Conservation (phyloP, 1,284 basidiomycete genomes). For the Cutaneotrichosporon sp. region DNA sequence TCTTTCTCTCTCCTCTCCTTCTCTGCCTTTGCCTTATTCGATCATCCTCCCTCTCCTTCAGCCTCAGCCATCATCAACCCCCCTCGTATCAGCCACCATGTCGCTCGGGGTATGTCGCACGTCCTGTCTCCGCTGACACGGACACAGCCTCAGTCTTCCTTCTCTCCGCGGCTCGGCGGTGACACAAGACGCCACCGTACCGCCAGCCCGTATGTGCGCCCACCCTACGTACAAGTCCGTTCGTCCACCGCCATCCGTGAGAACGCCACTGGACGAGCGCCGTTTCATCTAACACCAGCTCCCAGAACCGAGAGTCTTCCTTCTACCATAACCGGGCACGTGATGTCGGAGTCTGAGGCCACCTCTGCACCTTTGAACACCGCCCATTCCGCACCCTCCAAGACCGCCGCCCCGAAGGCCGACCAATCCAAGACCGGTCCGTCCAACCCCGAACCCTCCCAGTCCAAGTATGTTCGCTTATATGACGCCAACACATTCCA, state of each 20-base stretch:
- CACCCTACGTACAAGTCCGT: not conserved
- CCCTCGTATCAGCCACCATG: no score
- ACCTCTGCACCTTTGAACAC: no score
- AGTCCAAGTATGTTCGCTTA: not conserved
- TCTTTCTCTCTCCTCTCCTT: no score
- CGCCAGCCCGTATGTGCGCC: slow-evolving; percentile 8
- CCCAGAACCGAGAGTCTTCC: not conserved
- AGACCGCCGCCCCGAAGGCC: no score
- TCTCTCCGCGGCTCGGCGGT: not conserved
- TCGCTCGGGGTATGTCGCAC: not conserved
- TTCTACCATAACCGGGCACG: not conserved
- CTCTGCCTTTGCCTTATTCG: no score
- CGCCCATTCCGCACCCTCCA: no score
- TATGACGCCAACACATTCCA: not conserved
- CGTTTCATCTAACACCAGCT: not conserved
- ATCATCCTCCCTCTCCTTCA: no score
- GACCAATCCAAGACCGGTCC: no score
- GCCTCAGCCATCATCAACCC: no score
- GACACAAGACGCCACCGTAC: not conserved
- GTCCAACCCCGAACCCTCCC: no score
- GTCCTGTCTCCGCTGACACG: no score
- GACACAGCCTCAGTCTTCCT: not conserved
- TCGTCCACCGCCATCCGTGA: not conserved
- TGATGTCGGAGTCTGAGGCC: not conserved
- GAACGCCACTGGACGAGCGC: not conserved